Evolutionary conservation across 2,329 filamentous ascomycete genomes (phyloP), one percentile per base, ranked within the genome.

Genomic region (Macrophomina phaseolina): DNA sequence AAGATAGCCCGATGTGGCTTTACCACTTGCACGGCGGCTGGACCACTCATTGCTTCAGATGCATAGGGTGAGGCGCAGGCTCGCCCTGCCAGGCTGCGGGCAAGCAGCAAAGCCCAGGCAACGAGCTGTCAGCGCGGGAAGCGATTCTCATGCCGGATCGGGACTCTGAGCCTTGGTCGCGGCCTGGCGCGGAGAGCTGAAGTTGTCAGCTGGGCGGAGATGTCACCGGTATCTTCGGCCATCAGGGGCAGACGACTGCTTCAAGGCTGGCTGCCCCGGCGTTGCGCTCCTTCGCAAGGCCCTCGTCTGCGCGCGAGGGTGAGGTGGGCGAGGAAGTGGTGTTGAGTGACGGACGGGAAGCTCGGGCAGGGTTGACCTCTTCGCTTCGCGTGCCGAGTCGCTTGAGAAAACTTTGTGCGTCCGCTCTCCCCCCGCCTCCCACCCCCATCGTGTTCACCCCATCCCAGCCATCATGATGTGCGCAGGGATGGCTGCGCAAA

Each of bases 401-500:
- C 16, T 7, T 18, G 52, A 16, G 56, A 40, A 62, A 49, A 38
- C 32, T 62, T 36, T 28, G n/a, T 36, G 2, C 42, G n/a, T 5
- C 23, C 16, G 51, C 32, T 18, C n/a, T 7, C 7, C 42, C 18
- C 58, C 58, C 42, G n/a, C n/a, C 32, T 28, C n/a, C 11, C 40
- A 48, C 36, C 58, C 23, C 58, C 58, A 49, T 45, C 45, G 3
- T 18, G 2, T 11, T 23, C 34, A 14, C 14, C 38, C 55, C 55
- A 16, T 23, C 55, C 8, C 55, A 34, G 8, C 28, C 55, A 49
- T n/a, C 45, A 4, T 30, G 58, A 62, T 62, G 45, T 62, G 58
- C 58, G 28, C 58, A 62, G 58, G 58, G 58, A 40, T 62, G 45
- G 11, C 58, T 30, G 42, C 56, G 5, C 56, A 36, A 48, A 7